Conservation (phyloP, 2,329 filamentous ascomycete species). For the Talaromyces piceae region DNA sequence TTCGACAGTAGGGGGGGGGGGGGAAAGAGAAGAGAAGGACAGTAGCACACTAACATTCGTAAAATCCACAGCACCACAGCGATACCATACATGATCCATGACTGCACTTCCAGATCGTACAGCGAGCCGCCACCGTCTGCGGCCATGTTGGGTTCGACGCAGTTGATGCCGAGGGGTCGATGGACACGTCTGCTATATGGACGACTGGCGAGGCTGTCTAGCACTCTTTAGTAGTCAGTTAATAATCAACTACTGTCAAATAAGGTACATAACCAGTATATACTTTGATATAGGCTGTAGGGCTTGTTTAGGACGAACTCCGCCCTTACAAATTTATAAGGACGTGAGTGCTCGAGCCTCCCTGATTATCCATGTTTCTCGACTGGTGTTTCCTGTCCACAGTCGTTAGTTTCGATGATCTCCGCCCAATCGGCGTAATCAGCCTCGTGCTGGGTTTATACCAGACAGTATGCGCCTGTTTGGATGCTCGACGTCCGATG, state of each 20-base stretch:
- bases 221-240: too few relatives aligned
- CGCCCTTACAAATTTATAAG: too few relatives aligned
- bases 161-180: background rate
- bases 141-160: conserved; percentile 2
- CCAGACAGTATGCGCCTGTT: too few relatives aligned
- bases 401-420: too few relatives aligned
- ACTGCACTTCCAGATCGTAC: conserved; percentile 5
- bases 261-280: too few relatives aligned
- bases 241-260: too few relatives aligned
- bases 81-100: conserved; percentile 12
- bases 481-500: background rate
- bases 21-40: too few relatives aligned
- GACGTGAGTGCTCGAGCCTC: background rate
- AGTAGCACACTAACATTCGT: conserved; percentile 8
- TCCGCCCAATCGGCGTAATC: background rate
- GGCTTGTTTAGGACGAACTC: too few relatives aligned
- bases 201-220: too few relatives aligned
- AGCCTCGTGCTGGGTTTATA: background rate
- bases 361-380: background rate
- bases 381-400: background rate
- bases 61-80: conserved; percentile 1
- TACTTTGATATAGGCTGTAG: too few relatives aligned
- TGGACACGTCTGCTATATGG: too few relatives aligned
- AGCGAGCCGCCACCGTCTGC: conserved; percentile 8
- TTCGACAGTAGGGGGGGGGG: too few relatives aligned